Evolutionary conservation across 176 grass and related monocot genomes (phyloP), one percentile per base, ranked within the genome.

Genomic region (Cenchrus fungigraminus): DNA sequence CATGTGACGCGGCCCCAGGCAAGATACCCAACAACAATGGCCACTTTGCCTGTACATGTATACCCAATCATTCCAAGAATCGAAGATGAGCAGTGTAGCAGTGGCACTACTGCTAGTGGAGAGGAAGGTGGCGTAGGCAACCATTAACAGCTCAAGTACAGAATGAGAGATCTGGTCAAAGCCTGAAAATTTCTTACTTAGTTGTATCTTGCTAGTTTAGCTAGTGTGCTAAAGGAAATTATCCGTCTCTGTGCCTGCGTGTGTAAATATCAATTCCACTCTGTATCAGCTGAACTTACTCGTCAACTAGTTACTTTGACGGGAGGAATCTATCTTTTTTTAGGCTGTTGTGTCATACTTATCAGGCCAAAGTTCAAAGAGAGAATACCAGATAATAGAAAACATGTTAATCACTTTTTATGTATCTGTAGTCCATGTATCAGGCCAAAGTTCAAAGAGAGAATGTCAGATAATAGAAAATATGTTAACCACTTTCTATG

Each of bases 21-120:
- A 47, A 79, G 77, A 37, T 92, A 92, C 51, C 46, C 78, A 46
- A 63, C 83, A 83, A 46, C 66, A 61, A 55, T 13, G 78, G 51
- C 2, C 42, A 70, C 73, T 28, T 85, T 74, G 47, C 83, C 82
- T 25, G 87, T 83, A 44, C 83, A 88, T 44, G 34, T 84, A 16
- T 90, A 91, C 45, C 71, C 76, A 49, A 22, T 57, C 63, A 68
- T 85, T 79, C 74, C 88, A 70, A 86, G 82, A 81, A 65, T 81
- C n/a, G 87, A 81, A 82, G 85, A 91, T 22, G 84, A 90, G 74
- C 85, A 90, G 40, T 79, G 78, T 88, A 91, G 82, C 82, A 91
- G 86, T 31, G 86, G 83, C 37, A 76, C 62, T 43, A 63, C 62
- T 19, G 62, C 44, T 25, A 84, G 74, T 56, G 64, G 76, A 47